phyloP scores from a whole-genome alignment of 83 land plant genomes.

The Diphasiastrum complanatum region DNA sequence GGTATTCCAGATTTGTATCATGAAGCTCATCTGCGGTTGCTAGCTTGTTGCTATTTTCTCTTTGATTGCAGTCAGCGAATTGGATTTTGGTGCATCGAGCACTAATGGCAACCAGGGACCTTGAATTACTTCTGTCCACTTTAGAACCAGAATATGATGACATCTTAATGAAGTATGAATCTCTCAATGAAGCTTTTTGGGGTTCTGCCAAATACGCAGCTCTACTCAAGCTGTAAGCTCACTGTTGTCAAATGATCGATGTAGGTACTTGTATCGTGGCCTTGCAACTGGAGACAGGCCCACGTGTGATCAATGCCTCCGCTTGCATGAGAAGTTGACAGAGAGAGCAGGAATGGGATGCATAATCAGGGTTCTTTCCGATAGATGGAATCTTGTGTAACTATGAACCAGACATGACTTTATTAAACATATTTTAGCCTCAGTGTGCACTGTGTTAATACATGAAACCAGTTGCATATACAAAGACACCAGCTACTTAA shows the following conservation, averaged over 20 bases:
- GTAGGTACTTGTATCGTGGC: conserved; percentile 87
- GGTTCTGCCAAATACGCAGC: too few species aligned
- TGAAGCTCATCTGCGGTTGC: too few species aligned
- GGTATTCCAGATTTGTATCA: too few species aligned
- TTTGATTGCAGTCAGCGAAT: conserved; percentile 73
- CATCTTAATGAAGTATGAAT: conserved; percentile 93
- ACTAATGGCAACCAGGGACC: conserved; percentile 92
- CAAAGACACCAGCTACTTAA: too few species aligned
- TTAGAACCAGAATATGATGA: conserved; percentile 93
- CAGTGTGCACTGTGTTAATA: too few species aligned
- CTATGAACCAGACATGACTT: too few species aligned
- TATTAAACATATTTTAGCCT: too few species aligned
- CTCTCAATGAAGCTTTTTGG: too few species aligned
- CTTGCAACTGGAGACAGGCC: conserved; percentile 95
- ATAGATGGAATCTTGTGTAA: conserved; percentile 69
- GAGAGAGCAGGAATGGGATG: conserved; percentile 93
- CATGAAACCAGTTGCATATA: too few species aligned
- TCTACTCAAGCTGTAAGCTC: too few species aligned
- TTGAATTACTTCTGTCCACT: conserved; percentile 60
- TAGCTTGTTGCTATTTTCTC: not conserved
- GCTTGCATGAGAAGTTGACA: conserved; percentile 81
- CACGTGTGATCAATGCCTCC: conserved; percentile 92
- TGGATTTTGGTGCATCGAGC: conserved; percentile 98
- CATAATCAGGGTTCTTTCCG: conserved; percentile 78
- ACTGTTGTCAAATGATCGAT: too few species aligned